Base-by-base conservation (phyloP, 306 rosid genomes). In the Crotalaria pallida region DNA sequence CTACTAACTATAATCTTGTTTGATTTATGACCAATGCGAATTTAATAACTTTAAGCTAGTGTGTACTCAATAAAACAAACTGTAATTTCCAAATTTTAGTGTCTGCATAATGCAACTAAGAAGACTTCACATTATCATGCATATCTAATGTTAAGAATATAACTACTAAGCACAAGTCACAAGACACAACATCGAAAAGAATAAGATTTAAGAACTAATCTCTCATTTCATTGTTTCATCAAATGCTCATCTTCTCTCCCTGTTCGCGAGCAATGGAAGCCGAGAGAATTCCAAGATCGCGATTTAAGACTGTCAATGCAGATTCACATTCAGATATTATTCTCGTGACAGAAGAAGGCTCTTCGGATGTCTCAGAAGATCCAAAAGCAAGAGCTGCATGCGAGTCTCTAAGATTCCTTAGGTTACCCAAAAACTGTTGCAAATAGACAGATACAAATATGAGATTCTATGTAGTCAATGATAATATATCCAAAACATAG, bases 201-300 rank as follows among this genome's bases (percentile, higher is more conserved):
- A 74, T 38, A 43, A 51, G 27, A 65, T n/a, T 59, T 21, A 13
- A 5, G 18, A 10, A 53, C 45, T 47, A 47, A 58, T 24, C 11
- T 9, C 57, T 5, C 27, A 79, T 58, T 60, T 77, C 23, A 59
- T 0, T 24, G 36, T 58, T 70, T 80, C 69, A 67, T 83, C 76
- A 43, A 50, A 80, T 75, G 72, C 61, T 86, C 79, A 78, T 73
- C 78, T 86, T 82, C 65, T 75, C 82, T 9, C 83, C 93, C 50
- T 79, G 88, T 71, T 93, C 97, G 0, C 96, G 97, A 64, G 92
- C 91, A 78, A 90, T 93, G 84, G 98, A 93, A 76, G 97, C 91
- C 1, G 98, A 87, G 50, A 93, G 97, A 81, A 93, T 86, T 33
- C 98, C 97, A 9, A 93, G 98, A 72, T 93, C 97, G 0, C 84